These are phyloP conservation scores for Austroboletus niveus DNA, from an alignment of 1,284 basidiomycete genomes.

Conservation along the genomic window DNA sequence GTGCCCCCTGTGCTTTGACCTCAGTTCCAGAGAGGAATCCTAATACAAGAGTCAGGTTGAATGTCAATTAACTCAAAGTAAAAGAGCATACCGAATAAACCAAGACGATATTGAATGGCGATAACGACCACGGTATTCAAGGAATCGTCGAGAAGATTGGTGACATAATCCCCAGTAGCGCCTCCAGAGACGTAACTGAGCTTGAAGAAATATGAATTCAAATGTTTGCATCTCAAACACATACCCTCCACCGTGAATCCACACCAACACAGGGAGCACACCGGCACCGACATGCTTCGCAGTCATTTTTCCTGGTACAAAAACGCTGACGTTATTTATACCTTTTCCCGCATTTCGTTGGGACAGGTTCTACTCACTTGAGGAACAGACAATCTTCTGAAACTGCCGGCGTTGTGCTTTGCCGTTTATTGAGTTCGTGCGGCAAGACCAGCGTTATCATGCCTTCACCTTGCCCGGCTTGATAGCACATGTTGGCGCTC, in stretches of 20 bases:
- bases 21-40: conserved; percentile 31
- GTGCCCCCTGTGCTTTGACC: conserved; percentile 24
- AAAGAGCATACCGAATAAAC: conserved; percentile 35
- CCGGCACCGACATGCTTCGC: background rate
- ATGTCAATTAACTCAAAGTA: background rate
- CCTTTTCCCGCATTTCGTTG: too few species aligned
- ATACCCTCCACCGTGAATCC: conserved; percentile 27
- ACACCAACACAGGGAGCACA: conserved; percentile 19
- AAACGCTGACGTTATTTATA: conserved; percentile 5
- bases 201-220: background rate
- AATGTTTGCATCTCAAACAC: background rate
- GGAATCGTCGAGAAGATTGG: conserved; percentile 19
- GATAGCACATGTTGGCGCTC: conserved; percentile 15
- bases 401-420: background rate
- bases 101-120: conserved; percentile 41
- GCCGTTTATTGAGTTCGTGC: conserved; percentile 2
- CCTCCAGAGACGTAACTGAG: conserved; percentile 8
- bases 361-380: conserved; percentile 13
- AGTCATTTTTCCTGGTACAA: conserved; percentile 9
- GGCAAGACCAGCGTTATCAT: background rate
- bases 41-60: background rate
- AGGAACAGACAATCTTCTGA: conserved; percentile 24
- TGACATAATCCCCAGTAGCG: conserved; percentile 10
- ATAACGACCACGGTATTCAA: conserved; percentile 36
- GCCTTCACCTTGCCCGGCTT: background rate